phyloP scores from a whole-genome alignment of 306 rosid genomes.

The Trifolium fragiferum region DNA sequence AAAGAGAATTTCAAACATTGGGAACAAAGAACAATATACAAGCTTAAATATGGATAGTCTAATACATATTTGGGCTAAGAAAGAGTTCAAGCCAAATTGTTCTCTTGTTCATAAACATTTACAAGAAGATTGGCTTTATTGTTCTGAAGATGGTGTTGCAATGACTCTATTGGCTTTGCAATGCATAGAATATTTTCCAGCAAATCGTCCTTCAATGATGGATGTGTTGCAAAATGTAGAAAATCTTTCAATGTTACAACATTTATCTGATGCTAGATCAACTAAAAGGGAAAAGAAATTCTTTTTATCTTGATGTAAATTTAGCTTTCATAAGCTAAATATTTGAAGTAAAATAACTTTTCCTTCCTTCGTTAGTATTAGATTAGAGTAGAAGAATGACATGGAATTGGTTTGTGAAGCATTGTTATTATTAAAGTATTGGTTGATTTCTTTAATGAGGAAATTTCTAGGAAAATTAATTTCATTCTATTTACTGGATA shows the following conservation, averaged over 20 bases:
- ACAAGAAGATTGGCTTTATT: constrained; percentile 61
- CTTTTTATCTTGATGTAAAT: background rate
- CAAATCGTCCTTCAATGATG: constrained; percentile 44
- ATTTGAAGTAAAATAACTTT: background rate
- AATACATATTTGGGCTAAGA: constrained; percentile 70
- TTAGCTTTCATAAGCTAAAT: background rate
- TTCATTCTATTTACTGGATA: too few species aligned
- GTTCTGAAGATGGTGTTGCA: constrained; percentile 52
- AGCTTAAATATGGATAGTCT: constrained; percentile 32
- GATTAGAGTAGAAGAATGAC: too few species aligned
- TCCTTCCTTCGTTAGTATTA: too few species aligned
- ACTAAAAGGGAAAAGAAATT: constrained; percentile 39
- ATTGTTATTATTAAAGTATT: too few species aligned
- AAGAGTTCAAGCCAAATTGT: constrained; percentile 54
- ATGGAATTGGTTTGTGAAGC: too few species aligned
- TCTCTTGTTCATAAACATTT: constrained; percentile 60
- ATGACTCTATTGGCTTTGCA: constrained; percentile 53
- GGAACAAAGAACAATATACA: constrained; percentile 24
- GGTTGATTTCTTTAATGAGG: too few species aligned
- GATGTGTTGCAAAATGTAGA: constrained; percentile 35
- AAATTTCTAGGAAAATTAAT: too few species aligned
- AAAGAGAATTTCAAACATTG: constrained; percentile 43
- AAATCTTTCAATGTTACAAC: constrained; percentile 34
- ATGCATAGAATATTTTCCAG: constrained; percentile 51
- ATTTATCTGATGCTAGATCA: constrained; percentile 39